These are phyloP conservation scores for Gossypium raimondii DNA, from an alignment of 345 rosid genomes.

Conservation along the genomic window DNA sequence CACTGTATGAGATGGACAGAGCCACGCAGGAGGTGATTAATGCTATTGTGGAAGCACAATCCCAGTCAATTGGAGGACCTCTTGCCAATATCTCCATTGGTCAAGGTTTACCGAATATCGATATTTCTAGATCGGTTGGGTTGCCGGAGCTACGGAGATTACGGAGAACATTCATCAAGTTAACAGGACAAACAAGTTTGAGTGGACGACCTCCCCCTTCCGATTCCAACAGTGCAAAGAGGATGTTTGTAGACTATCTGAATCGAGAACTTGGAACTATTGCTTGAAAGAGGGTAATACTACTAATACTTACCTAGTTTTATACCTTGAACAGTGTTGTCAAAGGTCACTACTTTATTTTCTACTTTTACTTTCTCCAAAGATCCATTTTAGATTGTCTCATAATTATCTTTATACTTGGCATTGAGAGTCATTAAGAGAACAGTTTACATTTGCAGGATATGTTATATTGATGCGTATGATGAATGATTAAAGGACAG, in stretches of 20 bases:
- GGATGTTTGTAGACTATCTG: constrained; percentile 90
- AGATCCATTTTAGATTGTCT: background rate
- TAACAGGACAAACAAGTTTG: constrained; percentile 84
- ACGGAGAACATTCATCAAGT: constrained; percentile 74
- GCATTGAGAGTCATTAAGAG: background rate
- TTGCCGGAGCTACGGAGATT: constrained; percentile 82
- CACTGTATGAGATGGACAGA: constrained; percentile 76
- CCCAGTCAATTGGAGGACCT: constrained; percentile 68
- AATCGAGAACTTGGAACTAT: constrained; percentile 70
- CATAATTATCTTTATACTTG: background rate
- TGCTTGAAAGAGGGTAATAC: constrained; percentile 24
- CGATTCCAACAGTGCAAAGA: constrained; percentile 80
- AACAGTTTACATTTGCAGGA: background rate
- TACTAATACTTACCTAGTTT: background rate
- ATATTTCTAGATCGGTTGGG: constrained; percentile 66
- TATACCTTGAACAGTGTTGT: background rate
- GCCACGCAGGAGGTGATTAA: constrained; percentile 83
- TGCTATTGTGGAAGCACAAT: constrained; percentile 74
- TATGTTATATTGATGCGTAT: background rate
- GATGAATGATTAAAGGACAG: background rate
- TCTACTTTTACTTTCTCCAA: background rate
- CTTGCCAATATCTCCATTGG: constrained; percentile 54
- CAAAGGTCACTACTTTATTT: background rate
- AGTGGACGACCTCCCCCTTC: constrained; percentile 85
- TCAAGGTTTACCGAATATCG: constrained; percentile 50